Evolutionary conservation across 371 early-diverging fungal genomes (phyloP).

Genomic region (Basidiobolus meristosporus): DNA sequence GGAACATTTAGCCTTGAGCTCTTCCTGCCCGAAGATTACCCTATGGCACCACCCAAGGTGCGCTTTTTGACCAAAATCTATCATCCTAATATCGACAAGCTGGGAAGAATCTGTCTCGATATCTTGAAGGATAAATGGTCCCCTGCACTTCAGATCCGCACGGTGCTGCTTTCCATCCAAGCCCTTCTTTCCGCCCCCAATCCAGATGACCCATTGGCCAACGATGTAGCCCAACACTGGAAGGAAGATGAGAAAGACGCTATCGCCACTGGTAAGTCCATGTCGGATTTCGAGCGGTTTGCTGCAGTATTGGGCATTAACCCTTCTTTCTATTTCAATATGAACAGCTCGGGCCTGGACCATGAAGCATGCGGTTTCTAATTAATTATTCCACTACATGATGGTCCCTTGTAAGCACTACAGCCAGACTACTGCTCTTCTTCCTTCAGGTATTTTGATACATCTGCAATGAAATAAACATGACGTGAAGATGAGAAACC

Average conservation of each 20-base stretch:
- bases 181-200: conserved; percentile 98
- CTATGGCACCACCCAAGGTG: conserved; percentile 96
- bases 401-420: too few species aligned
- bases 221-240: conserved; percentile 98
- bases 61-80: conserved; percentile 97
- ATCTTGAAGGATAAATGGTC: conserved; percentile 99
- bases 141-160: conserved; percentile 94
- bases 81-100: conserved; percentile 98
- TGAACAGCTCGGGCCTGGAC: too few species aligned
- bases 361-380: too few species aligned
- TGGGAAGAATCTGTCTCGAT: conserved; percentile 97
- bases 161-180: conserved; percentile 93
- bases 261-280: conserved; percentile 58
- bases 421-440: too few species aligned
- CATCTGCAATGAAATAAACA: too few species aligned
- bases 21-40: conserved; percentile 94
- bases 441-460: too few species aligned
- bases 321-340: too few species aligned
- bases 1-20: conserved; percentile 93
- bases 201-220: conserved; percentile 95
- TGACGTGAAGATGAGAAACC: too few species aligned
- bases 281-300: not conserved
- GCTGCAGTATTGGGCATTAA: too few species aligned
- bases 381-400: too few species aligned
- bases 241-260: conserved; percentile 87